Conservation (phyloP, 2,329 filamentous ascomycete species). For the Cladosporium velox region DNA sequence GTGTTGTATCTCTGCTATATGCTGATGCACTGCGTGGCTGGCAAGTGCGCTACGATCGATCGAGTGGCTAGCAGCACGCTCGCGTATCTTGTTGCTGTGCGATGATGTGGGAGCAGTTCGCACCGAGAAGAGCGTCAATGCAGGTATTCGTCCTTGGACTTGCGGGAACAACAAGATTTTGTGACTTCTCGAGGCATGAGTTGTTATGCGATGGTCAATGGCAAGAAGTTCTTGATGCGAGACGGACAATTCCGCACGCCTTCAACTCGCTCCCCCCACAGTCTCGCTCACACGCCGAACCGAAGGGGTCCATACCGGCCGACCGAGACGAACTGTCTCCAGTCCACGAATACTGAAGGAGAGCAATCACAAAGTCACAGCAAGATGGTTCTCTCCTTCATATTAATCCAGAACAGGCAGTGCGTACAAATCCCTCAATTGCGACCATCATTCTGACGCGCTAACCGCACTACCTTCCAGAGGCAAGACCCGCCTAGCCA, state of each 20-base stretch:
- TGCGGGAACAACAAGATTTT: background rate
- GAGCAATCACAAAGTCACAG: background rate
- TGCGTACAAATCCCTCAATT: conserved; percentile 45
- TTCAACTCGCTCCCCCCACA: background rate
- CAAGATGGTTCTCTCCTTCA: conserved; percentile 74
- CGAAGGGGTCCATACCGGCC: background rate
- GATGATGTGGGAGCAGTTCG: background rate
- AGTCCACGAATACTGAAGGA: background rate
- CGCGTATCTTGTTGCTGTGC: background rate
- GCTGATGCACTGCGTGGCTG: background rate
- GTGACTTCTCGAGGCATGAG: background rate
- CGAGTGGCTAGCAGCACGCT: background rate
- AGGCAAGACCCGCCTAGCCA: conserved; percentile 96
- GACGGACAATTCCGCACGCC: conserved; percentile 2
- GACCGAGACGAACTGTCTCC: background rate
- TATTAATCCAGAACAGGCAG: conserved; percentile 88
- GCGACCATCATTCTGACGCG: background rate
- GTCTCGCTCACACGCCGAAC: background rate
- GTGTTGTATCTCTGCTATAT: background rate
- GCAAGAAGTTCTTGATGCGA: conserved; percentile 2
- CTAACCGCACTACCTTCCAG: conserved; percentile 51
- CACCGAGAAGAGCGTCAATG: background rate
- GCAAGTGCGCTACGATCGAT: background rate
- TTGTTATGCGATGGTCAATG: background rate
- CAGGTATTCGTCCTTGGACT: background rate